Evolutionary conservation across 2,329 filamentous ascomycete species (phyloP).

Genomic region (Colletotrichum costaricense): DNA sequence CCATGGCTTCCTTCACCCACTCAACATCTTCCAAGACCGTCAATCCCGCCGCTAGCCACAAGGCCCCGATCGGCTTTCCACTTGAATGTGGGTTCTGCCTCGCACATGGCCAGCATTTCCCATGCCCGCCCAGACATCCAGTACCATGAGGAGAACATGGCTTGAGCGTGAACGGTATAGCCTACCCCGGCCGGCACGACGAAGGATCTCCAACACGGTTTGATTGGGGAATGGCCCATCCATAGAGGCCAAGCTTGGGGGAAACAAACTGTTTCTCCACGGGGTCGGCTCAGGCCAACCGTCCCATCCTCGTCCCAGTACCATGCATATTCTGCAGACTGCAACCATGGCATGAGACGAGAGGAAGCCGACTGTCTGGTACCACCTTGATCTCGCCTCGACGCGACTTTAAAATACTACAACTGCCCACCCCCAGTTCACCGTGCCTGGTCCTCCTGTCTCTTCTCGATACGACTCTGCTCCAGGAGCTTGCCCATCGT

Average conservation of each 20-base stretch:
- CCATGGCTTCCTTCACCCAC: constrained; percentile 9
- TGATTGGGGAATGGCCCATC: constrained; percentile 24
- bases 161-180: constrained; percentile 6
- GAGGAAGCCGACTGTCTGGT: constrained; percentile 17
- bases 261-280: constrained; percentile 5
- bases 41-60: constrained; percentile 33
- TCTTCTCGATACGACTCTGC: constrained; percentile 23
- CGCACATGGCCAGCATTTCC: constrained; percentile 10
- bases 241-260: constrained; percentile 17
- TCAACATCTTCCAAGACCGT: constrained; percentile 29
- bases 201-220: constrained; percentile 2
- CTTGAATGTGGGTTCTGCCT: constrained; percentile 8
- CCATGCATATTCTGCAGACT: constrained; percentile 26
- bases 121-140: background rate
- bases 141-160: constrained; percentile 23
- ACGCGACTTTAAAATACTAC: constrained; percentile 27
- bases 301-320: constrained; percentile 1
- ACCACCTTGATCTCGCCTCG: constrained; percentile 18
- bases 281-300: background rate
- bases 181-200: background rate
- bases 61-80: constrained; percentile 18
- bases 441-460: background rate
- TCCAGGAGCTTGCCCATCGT: constrained; percentile 20
- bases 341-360: constrained; percentile 17
- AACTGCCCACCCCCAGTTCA: constrained; percentile 11